These are phyloP conservation scores for Termitomyces sp. DNA, from an alignment of 1,284 basidiomycete species.

Conservation along the genomic window DNA sequence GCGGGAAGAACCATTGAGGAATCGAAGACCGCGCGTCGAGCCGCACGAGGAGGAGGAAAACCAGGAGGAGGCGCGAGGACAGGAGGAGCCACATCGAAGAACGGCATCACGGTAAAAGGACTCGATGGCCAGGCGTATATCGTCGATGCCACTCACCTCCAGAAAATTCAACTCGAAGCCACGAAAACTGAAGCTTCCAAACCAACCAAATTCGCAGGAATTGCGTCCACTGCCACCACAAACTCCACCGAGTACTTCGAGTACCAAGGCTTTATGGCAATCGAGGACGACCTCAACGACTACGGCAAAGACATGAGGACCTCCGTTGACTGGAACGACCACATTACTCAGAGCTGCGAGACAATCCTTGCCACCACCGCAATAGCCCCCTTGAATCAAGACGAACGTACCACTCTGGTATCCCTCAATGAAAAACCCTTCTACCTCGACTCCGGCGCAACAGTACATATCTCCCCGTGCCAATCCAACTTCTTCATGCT, in stretches of 20 bases:
- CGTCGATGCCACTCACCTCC: background rate
- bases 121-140: background rate
- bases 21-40: conserved; percentile 3
- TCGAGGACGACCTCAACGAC: background rate
- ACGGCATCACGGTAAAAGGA: background rate
- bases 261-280: background rate
- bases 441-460: too few relatives aligned
- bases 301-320: too few relatives aligned
- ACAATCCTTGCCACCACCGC: background rate
- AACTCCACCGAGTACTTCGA: background rate
- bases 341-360: background rate
- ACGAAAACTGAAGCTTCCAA: background rate
- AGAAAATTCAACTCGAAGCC: background rate
- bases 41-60: background rate
- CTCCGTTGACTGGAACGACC: background rate
- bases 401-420: too few relatives aligned
- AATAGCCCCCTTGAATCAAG: too few relatives aligned
- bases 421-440: too few relatives aligned
- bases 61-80: background rate
- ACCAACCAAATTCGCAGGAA: too few relatives aligned
- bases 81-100: background rate
- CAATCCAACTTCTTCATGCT: too few relatives aligned
- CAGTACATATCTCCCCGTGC: too few relatives aligned
- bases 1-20: conserved; percentile 22
- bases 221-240: too few relatives aligned